Base-by-base conservation (phyloP, 768 basidiomycete species). In the Hydnomerulius pinastri region DNA sequence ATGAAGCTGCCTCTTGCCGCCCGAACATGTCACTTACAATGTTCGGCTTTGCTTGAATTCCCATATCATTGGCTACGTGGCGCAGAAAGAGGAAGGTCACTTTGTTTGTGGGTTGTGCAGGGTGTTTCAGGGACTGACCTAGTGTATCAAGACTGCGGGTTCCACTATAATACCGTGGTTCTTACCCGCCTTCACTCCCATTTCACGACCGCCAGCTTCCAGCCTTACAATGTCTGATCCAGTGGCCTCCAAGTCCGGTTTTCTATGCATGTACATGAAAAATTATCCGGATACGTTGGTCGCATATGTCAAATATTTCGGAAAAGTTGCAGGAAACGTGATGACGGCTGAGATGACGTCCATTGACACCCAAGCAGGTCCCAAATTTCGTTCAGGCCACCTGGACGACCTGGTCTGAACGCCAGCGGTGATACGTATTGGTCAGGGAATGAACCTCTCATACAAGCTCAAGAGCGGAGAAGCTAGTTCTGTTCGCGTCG, bases 261-360 rank as follows among this genome's bases (percentile, higher is more conserved):
- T 90, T 64, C 75, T 92, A 36, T 80, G 81, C 65, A 87, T 83
- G 80, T 93, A 92, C 73, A 92, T 92, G 90, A 85, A 80, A 25
- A 82, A 73, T 54, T 90, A 92, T 60, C 87, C 87, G 0, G 90
- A 92, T 62, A 92, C 90, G 2, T 73, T 92, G 56, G 87, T 92
- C 29, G 87, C 87, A 3, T 93, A 91, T 57, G 87, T 86, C 36
- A 87, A 85, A 56, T 80, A 86, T 76, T 89, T 77, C 59, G 88
- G 86, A 8, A 82, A 85, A 55, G 76, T 90, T 10, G 75, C 77
- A 24, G 71, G 71, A 32, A 60, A 63, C 23, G 77, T 90, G 15
- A 66, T 68, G 2, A 77, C 77, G n/a, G 89, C 88, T 7, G 75
- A 82, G 64, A 87, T 91, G 89, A 76, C 76, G 8, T 72, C 74